Conservation (phyloP, 2,329 filamentous ascomycete genomes). For the Orbilia javanica region DNA sequence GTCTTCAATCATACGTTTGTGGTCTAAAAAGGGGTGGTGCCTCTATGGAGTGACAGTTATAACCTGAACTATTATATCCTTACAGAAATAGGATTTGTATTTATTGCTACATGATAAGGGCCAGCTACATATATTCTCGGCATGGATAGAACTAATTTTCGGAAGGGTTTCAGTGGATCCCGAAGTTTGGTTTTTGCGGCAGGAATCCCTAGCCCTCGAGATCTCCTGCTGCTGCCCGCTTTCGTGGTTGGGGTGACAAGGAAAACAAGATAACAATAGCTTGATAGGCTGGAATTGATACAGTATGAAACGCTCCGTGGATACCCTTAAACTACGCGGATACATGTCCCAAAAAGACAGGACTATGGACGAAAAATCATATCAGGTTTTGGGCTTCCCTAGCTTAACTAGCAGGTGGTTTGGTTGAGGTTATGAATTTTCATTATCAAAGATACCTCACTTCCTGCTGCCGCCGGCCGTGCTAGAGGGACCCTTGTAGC, state of each 20-base stretch:
- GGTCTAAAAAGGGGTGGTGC: constrained; percentile 19
- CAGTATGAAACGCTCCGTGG: background rate
- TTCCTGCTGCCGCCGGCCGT: no score
- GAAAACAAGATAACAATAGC: background rate
- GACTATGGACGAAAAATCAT: background rate
- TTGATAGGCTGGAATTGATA: background rate
- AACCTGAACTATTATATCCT: background rate
- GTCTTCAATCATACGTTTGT: constrained; percentile 15
- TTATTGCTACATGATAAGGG: background rate
- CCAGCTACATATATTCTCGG: background rate
- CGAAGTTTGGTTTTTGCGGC: background rate
- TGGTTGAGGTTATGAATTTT: background rate
- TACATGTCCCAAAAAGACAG: background rate
- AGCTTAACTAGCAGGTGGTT: background rate
- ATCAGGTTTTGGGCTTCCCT: no score
- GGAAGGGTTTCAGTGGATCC: background rate
- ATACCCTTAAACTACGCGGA: no score
- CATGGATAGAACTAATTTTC: background rate
- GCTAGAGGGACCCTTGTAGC: background rate
- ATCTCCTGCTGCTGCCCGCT: background rate
- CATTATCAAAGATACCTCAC: background rate
- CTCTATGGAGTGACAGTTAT: constrained; percentile 1
- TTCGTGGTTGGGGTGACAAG: background rate
- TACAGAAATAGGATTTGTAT: background rate
- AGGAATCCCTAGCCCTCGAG: background rate